These are phyloP conservation scores for Trichoderma cornu-damae DNA, from an alignment of 2,329 filamentous ascomycete genomes.

Conservation along the genomic window DNA sequence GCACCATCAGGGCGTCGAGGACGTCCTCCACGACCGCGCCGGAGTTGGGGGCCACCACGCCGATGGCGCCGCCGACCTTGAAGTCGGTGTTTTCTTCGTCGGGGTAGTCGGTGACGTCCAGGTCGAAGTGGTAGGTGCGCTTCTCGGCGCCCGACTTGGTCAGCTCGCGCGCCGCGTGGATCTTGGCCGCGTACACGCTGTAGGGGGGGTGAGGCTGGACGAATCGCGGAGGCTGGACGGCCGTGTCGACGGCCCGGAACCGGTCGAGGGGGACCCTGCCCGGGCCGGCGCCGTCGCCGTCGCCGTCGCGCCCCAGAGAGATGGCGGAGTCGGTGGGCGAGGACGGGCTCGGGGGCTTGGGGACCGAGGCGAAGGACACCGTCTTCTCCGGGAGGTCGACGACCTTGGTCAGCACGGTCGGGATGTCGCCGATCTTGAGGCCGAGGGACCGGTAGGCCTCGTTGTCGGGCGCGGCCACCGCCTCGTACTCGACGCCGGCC, in stretches of 20 bases:
- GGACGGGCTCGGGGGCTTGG: conserved; percentile 30
- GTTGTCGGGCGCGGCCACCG: conserved; percentile 64
- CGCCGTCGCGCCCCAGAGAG: conserved; percentile 36
- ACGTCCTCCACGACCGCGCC: conserved; percentile 72
- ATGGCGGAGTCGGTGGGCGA: conserved; percentile 49
- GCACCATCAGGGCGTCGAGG: conserved; percentile 74
- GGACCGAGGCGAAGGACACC: conserved; percentile 61
- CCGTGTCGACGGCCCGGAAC: conserved; percentile 44
- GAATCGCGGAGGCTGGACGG: conserved; percentile 73
- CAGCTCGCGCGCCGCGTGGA: conserved; percentile 79
- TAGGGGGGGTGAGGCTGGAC: conserved; percentile 94
- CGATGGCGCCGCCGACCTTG: conserved; percentile 93
- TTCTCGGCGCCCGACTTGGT: conserved; percentile 89
- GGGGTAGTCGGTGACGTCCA: conserved; percentile 94
- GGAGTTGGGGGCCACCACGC: conserved; percentile 85
- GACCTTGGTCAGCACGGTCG: conserved; percentile 65
- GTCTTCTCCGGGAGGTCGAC: conserved; percentile 69
- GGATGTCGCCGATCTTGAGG: conserved; percentile 70
- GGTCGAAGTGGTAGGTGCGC: conserved; percentile 93
- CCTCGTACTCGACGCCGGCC: conserved; percentile 48
- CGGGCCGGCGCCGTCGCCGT: conserved; percentile 26
- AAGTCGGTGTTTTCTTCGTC: conserved; percentile 81
- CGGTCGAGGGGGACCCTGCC: conserved; percentile 22
- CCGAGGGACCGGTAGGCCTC: conserved; percentile 75
- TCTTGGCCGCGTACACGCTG: conserved; percentile 81